Evolutionary conservation across 2,329 filamentous ascomycete genomes (phyloP).

Genomic region (Pseudogymnoascus verrucosus): DNA sequence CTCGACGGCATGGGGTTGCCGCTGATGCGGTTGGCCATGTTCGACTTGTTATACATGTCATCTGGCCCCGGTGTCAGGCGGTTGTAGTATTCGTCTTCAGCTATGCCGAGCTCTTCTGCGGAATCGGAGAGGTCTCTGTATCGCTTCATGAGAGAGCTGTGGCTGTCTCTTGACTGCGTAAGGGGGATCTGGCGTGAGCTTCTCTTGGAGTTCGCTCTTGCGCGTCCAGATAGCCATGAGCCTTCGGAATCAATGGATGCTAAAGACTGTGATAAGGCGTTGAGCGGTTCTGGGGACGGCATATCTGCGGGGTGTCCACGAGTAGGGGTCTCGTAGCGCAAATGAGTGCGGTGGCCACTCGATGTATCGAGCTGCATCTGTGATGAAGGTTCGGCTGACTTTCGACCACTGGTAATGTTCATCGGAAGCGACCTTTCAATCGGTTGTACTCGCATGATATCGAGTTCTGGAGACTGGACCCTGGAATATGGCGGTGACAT

Average conservation of each 20-base stretch:
- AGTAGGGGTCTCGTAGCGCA: constrained; percentile 36
- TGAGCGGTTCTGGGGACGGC: constrained; percentile 44
- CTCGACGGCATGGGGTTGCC: constrained; percentile 45
- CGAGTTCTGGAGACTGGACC: constrained; percentile 67
- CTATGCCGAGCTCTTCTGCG: constrained; percentile 58
- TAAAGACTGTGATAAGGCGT: constrained; percentile 67
- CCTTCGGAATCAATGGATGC: constrained; percentile 93
- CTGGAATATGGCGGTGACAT: constrained; percentile 79
- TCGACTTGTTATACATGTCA: constrained; percentile 22
- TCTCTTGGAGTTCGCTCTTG: constrained; percentile 34
- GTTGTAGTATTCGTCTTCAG: constrained; percentile 69
- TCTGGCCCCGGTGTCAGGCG: constrained; percentile 38
- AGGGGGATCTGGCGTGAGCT: constrained; percentile 31
- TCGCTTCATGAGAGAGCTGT: constrained; percentile 33
- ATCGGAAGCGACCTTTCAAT: constrained; percentile 24
- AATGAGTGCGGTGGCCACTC: constrained; percentile 36
- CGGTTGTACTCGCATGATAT: constrained; percentile 31
- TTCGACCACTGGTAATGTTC: constrained; percentile 18
- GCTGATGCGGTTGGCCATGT: constrained; percentile 36
- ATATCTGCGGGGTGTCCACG: constrained; percentile 34
- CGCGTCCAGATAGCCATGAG: constrained; percentile 84
- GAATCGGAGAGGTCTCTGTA: constrained; percentile 48
- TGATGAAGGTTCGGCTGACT: constrained; percentile 25
- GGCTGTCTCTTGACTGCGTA: constrained; percentile 32
- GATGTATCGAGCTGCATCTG: constrained; percentile 41